A percentile compares a stretch with the other conserved stretches of the same genome.
These are phyloP conservation scores for Zymoseptoria brevis DNA, from an alignment of 2,329 filamentous ascomycete genomes.

Conservation along the genomic window DNA sequence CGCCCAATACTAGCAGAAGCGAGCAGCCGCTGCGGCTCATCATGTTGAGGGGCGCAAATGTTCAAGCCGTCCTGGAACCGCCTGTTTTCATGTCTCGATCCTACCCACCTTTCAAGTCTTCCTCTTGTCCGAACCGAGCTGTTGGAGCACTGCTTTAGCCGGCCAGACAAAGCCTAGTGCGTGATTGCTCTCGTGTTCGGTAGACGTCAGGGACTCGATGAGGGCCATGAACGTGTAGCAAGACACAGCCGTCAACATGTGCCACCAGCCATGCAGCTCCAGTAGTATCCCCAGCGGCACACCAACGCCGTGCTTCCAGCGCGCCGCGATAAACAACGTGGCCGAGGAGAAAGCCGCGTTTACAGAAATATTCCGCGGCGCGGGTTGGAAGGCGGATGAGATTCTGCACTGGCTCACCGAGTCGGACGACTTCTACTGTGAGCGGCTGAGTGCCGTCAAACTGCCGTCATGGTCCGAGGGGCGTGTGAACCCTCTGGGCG, in stretches of 20 bases:
- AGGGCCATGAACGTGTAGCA: constrained; percentile 22
- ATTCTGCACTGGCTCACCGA: too few species aligned
- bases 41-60: too few species aligned
- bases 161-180: constrained; percentile 21
- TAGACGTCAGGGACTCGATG: constrained; percentile 17
- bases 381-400: too few species aligned
- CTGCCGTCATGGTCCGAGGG: too few species aligned
- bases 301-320: constrained; percentile 58
- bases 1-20: too few species aligned
- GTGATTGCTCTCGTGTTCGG: constrained; percentile 7
- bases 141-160: constrained; percentile 11
- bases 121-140: constrained; percentile 2
- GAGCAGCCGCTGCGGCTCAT: too few species aligned
- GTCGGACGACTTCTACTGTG: too few species aligned
- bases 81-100: neutral
- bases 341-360: too few species aligned
- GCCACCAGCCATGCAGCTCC: constrained; percentile 67
- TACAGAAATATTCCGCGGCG: too few species aligned
- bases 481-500: too few species aligned
- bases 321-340: too few species aligned
- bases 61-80: neutral
- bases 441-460: too few species aligned
- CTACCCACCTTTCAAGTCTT: neutral
- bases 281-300: constrained; percentile 74
- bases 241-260: constrained; percentile 60